These are phyloP conservation scores for Groenewaldozyma tartarivorans DNA, from an alignment of 805 yeast genomes.

Conservation along the genomic window DNA sequence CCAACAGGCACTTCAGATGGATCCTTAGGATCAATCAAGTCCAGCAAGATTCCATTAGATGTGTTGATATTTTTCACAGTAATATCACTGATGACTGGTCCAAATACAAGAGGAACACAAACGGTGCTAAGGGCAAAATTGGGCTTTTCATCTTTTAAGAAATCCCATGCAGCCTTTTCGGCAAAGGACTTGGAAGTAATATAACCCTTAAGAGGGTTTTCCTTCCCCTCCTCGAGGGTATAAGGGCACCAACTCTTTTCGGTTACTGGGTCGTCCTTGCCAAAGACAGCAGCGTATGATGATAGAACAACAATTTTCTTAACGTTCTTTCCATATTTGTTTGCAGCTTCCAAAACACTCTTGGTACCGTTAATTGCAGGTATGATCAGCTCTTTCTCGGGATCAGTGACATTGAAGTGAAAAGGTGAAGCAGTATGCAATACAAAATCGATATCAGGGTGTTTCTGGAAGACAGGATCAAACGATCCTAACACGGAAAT, in stretches of 20 bases:
- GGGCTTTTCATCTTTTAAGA: conserved; percentile 27
- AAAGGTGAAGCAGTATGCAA: conserved; percentile 36
- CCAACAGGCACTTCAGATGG: neutral
- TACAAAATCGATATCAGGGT: conserved; percentile 29
- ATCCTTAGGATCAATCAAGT: conserved; percentile 1
- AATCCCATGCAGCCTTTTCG: conserved; percentile 50
- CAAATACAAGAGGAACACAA: conserved; percentile 26
- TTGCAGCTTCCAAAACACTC: conserved; percentile 33
- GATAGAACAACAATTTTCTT: conserved; percentile 39
- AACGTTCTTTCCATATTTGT: conserved; percentile 32
- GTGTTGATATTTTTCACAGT: conserved; percentile 17
- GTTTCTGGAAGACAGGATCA: conserved; percentile 34
- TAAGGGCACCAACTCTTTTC: conserved; percentile 27
- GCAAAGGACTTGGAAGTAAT: conserved; percentile 44
- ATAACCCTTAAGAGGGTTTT: conserved; percentile 12
- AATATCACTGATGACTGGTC: conserved; percentile 23
- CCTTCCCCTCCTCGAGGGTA: conserved; percentile 21
- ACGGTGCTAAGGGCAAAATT: conserved; percentile 20
- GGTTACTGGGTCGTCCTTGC: conserved; percentile 32
- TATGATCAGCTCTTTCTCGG: conserved; percentile 32
- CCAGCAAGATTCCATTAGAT: conserved; percentile 4
- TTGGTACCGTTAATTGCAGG: conserved; percentile 44
- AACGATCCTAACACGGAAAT: conserved; percentile 35
- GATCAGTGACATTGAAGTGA: conserved; percentile 24
- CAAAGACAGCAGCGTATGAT: conserved; percentile 25